Percentiles rank a stretch among this genome's conserved stretches.
Conservation (phyloP, 129 eudicot species). For the Mikania micrantha region DNA sequence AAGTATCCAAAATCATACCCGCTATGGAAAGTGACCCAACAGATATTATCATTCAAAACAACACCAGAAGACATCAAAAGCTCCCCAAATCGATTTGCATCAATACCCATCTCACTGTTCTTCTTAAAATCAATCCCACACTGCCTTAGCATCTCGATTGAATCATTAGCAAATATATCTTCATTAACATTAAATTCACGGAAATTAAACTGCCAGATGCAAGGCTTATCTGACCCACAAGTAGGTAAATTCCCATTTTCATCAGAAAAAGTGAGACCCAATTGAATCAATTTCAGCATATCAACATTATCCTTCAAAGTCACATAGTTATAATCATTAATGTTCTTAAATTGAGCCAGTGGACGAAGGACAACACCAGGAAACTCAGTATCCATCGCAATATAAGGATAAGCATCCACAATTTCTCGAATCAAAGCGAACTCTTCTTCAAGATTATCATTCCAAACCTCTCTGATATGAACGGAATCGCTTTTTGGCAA, state of each 20-base stretch:
- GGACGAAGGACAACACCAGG: slow-evolving; percentile 73
- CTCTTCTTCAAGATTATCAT: slow-evolving; percentile 57
- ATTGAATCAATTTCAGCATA: slow-evolving; percentile 71
- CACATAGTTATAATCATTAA: slow-evolving; percentile 58
- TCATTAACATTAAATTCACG: slow-evolving; percentile 56
- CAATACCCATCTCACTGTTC: slow-evolving; percentile 63
- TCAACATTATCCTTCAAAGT: slow-evolving; percentile 74
- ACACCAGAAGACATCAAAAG: slow-evolving; percentile 69
- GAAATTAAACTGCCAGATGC: slow-evolving; percentile 76
- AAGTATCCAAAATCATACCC: slow-evolving; percentile 72
- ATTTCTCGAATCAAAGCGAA: slow-evolving; percentile 52
- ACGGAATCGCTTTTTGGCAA: slow-evolving; percentile 41
- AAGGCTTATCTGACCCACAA: slow-evolving; percentile 51
- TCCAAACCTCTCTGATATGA: slow-evolving; percentile 59
- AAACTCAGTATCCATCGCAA: slow-evolving; percentile 77
- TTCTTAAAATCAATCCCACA: slow-evolving; percentile 63
- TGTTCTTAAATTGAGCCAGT: slow-evolving; percentile 50
- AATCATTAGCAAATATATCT: slow-evolving; percentile 63
- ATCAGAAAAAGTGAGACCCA: slow-evolving; percentile 66
- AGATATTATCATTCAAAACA: slow-evolving; percentile 53
- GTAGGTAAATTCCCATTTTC: slow-evolving; percentile 58
- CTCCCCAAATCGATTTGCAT: slow-evolving; percentile 59
- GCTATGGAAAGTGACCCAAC: slow-evolving; percentile 70
- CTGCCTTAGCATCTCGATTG: slow-evolving; percentile 59
- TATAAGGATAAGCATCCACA: slow-evolving; percentile 54